Percentiles rank a stretch among this genome's conserved stretches.
Conservation (phyloP, 1,284 basidiomycete genomes). For the Cryptococcus sp. region DNA sequence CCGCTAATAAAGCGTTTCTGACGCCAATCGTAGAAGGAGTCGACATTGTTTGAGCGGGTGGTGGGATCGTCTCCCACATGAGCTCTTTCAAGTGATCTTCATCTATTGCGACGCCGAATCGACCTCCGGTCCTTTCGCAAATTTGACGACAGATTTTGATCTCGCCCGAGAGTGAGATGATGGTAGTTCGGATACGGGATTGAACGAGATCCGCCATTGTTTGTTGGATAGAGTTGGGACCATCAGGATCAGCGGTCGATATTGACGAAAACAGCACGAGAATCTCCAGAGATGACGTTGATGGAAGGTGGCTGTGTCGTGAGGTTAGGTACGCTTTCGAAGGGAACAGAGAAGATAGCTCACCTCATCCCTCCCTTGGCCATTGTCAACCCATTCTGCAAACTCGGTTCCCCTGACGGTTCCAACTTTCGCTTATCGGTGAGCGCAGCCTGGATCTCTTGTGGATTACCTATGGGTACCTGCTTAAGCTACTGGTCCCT, state of each 20-base stretch:
- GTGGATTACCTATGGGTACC: slow-evolving; percentile 70
- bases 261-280: slow-evolving; percentile 89
- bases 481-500: neutral
- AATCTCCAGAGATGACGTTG: slow-evolving; percentile 91
- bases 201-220: slow-evolving; percentile 76
- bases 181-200: slow-evolving; percentile 80
- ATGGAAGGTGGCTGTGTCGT: slow-evolving; percentile 73
- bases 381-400: slow-evolving; percentile 97
- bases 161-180: slow-evolving; percentile 90
- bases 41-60: slow-evolving; percentile 68
- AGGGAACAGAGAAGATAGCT: slow-evolving; percentile 14
- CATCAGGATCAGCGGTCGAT: slow-evolving; percentile 94
- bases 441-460: slow-evolving; percentile 81
- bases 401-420: slow-evolving; percentile 84
- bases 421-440: slow-evolving; percentile 83
- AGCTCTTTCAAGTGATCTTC: slow-evolving; percentile 95
- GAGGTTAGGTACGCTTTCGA: neutral
- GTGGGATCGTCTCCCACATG: slow-evolving; percentile 91
- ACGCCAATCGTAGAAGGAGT: slow-evolving; percentile 30
- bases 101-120: slow-evolving; percentile 92
- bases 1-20: slow-evolving; percentile 54
- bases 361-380: slow-evolving; percentile 84
- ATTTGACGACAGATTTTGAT: slow-evolving; percentile 95
- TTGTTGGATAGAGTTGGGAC: slow-evolving; percentile 69
- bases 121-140: slow-evolving; percentile 80